Percentiles rank a stretch among this genome's conserved stretches.
Conservation (phyloP, 2,329 filamentous ascomycete species). For the Cladophialophora bantiana region DNA sequence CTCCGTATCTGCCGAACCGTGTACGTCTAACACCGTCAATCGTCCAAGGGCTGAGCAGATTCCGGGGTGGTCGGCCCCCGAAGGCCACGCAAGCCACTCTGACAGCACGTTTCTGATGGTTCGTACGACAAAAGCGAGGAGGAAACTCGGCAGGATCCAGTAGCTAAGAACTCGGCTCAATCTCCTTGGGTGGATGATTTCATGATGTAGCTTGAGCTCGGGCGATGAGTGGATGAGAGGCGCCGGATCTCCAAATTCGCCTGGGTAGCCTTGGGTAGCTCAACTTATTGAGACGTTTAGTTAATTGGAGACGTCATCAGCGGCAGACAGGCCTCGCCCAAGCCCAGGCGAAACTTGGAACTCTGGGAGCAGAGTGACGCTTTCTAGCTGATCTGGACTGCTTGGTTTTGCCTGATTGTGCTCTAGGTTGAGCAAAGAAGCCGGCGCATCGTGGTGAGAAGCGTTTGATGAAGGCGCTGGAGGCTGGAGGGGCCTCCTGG, state of each 20-base stretch:
- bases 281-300: not conserved
- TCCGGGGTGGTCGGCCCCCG: not conserved
- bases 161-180: constrained; percentile 7
- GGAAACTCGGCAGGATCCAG: not conserved
- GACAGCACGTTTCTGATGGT: not conserved
- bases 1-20: not conserved
- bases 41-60: not conserved
- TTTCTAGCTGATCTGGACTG: not conserved
- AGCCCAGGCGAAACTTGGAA: not conserved
- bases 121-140: constrained; percentile 1
- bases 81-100: constrained; percentile 18
- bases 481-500: not conserved
- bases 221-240: constrained; percentile 15
- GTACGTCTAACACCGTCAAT: not conserved
- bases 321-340: not conserved
- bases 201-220: constrained; percentile 9
- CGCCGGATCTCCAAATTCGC: constrained; percentile 14
- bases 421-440: not conserved
- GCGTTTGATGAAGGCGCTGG: not conserved
- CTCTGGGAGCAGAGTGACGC: not conserved
- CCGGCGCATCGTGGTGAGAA: constrained; percentile 6
- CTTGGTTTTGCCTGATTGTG: constrained; percentile 3
- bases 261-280: not conserved
- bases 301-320: constrained; percentile 16
- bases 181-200: constrained; percentile 15